A percentile compares a stretch with the other conserved stretches of the same genome.
phyloP scores from a whole-genome alignment of 208 protist genomes.

The Leptomonas pyrrhocoris region DNA sequence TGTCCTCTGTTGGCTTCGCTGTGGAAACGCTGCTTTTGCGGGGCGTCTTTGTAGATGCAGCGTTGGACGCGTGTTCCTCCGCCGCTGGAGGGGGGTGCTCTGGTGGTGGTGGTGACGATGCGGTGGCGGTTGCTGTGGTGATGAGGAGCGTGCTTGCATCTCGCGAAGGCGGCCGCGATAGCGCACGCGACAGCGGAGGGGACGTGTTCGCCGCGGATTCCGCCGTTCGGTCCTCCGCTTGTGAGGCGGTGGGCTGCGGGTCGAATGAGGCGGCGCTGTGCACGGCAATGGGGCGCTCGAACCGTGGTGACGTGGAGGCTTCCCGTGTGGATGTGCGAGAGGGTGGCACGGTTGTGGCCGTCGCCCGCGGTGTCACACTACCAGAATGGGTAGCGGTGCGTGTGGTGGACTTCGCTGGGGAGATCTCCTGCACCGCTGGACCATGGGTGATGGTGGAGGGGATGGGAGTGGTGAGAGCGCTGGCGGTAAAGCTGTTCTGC shows the following conservation, averaged over 20 bases:
- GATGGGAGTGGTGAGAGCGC: neutral
- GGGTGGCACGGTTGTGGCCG: constrained; percentile 18
- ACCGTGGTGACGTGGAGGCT: constrained; percentile 8
- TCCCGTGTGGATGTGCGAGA: constrained; percentile 24
- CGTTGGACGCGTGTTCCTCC: no score
- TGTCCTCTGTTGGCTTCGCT: no score
- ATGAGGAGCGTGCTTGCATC: neutral
- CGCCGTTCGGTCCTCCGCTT: neutral
- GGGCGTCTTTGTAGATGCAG: no score
- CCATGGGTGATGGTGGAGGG: constrained; percentile 1
- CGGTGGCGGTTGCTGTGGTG: neutral
- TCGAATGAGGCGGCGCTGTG: neutral
- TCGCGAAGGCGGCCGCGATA: neutral
- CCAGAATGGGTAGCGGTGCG: constrained; percentile 11
- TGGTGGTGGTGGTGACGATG: neutral
- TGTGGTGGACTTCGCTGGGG: neutral
- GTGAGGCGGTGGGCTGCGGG: neutral
- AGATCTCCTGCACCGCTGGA: neutral
- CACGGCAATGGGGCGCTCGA: constrained; percentile 8
- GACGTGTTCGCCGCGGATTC: neutral
- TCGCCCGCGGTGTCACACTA: constrained; percentile 15
- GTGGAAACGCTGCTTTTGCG: no score
- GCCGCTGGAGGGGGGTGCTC: neutral
- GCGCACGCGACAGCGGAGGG: neutral
- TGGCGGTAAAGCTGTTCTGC: neutral